Conservation (phyloP, 2,329 filamentous ascomycete species). For the Calonectria leucothoes region DNA sequence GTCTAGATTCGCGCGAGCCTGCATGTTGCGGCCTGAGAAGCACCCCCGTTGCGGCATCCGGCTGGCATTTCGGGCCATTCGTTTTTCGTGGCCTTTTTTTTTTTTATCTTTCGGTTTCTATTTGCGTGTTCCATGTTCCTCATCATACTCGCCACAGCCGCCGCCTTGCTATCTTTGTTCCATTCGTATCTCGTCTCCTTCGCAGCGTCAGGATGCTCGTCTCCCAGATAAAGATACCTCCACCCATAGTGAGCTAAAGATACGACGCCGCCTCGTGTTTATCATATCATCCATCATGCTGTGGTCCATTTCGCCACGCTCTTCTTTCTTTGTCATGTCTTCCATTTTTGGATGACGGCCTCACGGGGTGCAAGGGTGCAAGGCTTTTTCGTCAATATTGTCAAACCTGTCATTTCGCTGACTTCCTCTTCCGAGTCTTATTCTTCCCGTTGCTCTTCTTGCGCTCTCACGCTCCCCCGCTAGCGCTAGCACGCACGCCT, state of each 20-base stretch:
- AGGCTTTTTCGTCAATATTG: neutral
- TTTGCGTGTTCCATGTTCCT: neutral
- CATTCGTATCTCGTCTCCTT: neutral
- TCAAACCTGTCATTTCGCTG: neutral
- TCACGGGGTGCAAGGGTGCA: neutral
- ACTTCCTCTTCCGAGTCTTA: conserved; percentile 8
- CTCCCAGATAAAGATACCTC: conserved; percentile 4
- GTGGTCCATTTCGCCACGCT: neutral
- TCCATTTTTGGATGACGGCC: neutral
- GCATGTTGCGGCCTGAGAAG: neutral
- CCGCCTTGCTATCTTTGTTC: neutral
- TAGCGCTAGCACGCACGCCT: neutral
- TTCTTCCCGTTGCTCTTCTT: conserved; percentile 4
- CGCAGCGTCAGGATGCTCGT: neutral
- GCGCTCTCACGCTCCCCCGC: neutral
- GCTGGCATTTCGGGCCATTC: conserved; percentile 1
- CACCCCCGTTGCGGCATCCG: neutral
- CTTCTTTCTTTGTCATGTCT: neutral
- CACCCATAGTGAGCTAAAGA: neutral
- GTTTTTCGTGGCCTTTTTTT: neutral
- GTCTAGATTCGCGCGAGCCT: neutral
- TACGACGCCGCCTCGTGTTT: conserved; percentile 7
- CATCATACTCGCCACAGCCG: neutral
- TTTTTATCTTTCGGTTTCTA: neutral
- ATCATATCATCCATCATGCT: conserved; percentile 9